These are phyloP conservation scores for Dicorynia guianensis DNA, from an alignment of 306 rosid species.

Conservation along the genomic window DNA sequence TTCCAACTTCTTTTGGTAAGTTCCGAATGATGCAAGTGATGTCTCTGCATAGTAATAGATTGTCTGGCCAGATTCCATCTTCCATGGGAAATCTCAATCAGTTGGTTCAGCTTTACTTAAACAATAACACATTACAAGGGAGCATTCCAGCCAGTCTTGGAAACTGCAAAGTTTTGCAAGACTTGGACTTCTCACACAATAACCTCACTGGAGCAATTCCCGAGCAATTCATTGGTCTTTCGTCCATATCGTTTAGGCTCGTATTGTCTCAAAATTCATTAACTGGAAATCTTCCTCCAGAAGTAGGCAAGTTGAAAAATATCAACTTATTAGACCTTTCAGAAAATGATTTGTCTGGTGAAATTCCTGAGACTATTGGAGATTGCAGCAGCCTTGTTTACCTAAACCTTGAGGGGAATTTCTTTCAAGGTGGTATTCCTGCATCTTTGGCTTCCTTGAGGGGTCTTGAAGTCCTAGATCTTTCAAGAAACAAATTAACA, in stretches of 20 bases:
- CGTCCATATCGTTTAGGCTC: not conserved
- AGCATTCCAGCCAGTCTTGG: conserved; percentile 17
- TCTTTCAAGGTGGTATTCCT: not conserved
- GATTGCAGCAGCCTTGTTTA: not conserved
- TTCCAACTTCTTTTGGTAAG: not conserved
- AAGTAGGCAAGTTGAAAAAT: not conserved
- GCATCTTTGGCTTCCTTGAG: not conserved
- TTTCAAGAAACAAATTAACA: conserved; percentile 25
- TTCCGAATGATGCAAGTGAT: not conserved
- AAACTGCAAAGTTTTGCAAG: not conserved
- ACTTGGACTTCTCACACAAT: not conserved
- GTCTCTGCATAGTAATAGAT: not conserved
- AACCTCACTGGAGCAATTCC: not conserved
- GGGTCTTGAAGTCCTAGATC: not conserved
- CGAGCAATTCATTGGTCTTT: not conserved
- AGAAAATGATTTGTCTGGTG: not conserved
- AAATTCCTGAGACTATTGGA: conserved; percentile 17
- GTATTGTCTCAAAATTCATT: not conserved
- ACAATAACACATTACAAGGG: not conserved
- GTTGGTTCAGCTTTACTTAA: not conserved
- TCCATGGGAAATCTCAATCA: conserved; percentile 6
- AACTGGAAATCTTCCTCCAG: not conserved
- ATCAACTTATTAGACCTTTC: not conserved
- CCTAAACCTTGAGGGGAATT: not conserved
- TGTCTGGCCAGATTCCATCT: not conserved